A percentile compares a stretch with the other conserved stretches of the same genome.
Conservation (phyloP, 2,329 filamentous ascomycete species). For the Tolypocladium ophioglossoides region DNA sequence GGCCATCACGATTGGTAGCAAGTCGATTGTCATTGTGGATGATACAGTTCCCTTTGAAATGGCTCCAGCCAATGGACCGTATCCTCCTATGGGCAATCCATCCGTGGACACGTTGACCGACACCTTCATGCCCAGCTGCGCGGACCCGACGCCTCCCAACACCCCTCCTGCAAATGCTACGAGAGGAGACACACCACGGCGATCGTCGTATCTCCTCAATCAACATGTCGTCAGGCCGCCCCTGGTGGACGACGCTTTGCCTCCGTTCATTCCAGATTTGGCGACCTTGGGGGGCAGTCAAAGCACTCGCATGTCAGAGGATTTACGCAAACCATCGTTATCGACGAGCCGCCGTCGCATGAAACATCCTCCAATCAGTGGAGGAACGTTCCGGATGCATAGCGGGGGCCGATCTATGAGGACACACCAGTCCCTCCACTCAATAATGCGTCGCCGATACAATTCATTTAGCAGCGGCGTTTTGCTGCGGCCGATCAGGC, state of each 20-base stretch:
- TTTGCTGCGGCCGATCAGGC: constrained; percentile 36
- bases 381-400: constrained; percentile 24
- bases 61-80: constrained; percentile 37
- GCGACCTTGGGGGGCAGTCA: constrained; percentile 24
- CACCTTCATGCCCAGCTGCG: constrained; percentile 34
- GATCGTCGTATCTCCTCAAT: constrained; percentile 45
- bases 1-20: constrained; percentile 67
- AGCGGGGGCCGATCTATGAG: constrained; percentile 35
- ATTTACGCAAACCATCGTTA: constrained; percentile 20
- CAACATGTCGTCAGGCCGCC: constrained; percentile 30
- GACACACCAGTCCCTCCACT: constrained; percentile 38
- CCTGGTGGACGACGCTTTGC: constrained; percentile 27
- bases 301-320: constrained; percentile 18
- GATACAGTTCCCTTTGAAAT: constrained; percentile 43
- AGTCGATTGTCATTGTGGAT: constrained; percentile 83
- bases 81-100: constrained; percentile 26
- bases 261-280: constrained; percentile 37
- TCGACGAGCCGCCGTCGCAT: constrained; percentile 13
- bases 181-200: constrained; percentile 35
- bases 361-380: constrained; percentile 16
- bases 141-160: constrained; percentile 48
- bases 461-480: constrained; percentile 51
- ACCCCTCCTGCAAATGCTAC: constrained; percentile 41
- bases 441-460: constrained; percentile 42
- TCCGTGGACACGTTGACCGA: constrained; percentile 45